A percentile compares a stretch with the other conserved stretches of the same genome.
phyloP scores from a whole-genome alignment of 2,329 filamentous ascomycete genomes.

The Neonectria ditissima region DNA sequence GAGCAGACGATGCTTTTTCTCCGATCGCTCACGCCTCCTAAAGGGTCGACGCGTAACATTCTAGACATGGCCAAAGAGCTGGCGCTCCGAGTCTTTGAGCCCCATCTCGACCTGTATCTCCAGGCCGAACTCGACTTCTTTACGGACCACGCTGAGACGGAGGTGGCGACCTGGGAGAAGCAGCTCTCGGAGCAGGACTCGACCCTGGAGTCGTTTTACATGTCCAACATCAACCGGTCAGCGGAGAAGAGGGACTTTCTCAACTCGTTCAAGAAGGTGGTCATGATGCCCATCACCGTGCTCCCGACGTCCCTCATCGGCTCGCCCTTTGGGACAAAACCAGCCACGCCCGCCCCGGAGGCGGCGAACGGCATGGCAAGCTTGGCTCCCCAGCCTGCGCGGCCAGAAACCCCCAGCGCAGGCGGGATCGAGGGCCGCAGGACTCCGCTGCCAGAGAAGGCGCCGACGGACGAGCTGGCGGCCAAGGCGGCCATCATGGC shows the following conservation, averaged over 20 bases:
- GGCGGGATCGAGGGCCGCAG: conserved; percentile 53
- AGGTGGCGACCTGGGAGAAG: conserved; percentile 90
- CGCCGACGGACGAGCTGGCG: conserved; percentile 89
- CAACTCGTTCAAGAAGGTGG: conserved; percentile 96
- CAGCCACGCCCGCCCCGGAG: conserved; percentile 39
- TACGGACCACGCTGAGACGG: conserved; percentile 77
- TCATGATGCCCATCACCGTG: conserved; percentile 98
- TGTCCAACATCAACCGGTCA: conserved; percentile 94
- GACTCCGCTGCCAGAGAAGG: conserved; percentile 66
- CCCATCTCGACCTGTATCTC: conserved; percentile 92
- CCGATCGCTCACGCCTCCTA: conserved; percentile 75
- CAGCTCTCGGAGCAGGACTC: conserved; percentile 92
- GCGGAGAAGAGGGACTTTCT: conserved; percentile 97
- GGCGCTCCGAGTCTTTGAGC: conserved; percentile 83
- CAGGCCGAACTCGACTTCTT: conserved; percentile 92
- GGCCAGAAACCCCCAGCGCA: conserved; percentile 62
- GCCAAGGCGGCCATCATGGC: conserved; percentile 99
- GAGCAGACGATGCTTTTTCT: conserved; percentile 86
- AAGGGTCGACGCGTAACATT: conserved; percentile 70
- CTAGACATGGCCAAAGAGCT: conserved; percentile 74
- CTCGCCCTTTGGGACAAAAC: conserved; percentile 67
- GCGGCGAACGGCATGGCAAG: conserved; percentile 45
- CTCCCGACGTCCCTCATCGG: conserved; percentile 75
- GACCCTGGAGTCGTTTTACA: conserved; percentile 91
- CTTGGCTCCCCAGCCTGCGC: conserved; percentile 55